Evolutionary conservation across 345 rosid species (phyloP).

Genomic region (Lepidium didymum): DNA sequence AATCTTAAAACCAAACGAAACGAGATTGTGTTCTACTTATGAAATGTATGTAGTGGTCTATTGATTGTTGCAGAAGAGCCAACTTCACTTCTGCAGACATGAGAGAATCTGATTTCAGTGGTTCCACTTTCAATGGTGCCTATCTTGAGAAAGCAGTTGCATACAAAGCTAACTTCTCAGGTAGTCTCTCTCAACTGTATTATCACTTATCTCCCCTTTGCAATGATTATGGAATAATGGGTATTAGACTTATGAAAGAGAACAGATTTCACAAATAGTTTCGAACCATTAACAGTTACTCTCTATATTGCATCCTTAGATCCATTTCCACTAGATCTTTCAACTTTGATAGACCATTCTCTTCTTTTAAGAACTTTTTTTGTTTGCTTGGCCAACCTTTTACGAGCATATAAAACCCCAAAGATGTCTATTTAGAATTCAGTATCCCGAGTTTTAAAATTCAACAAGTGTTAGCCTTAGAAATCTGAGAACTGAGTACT

Average conservation of each 20-base stretch:
- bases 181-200: slow-evolving; percentile 25
- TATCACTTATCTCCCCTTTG: not conserved
- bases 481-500: not conserved
- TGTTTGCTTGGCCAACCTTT: not conserved
- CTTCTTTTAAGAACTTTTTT: not conserved
- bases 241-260: not conserved
- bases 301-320: not conserved
- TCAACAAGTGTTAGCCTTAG: not conserved
- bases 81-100: slow-evolving; percentile 94
- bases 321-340: not conserved
- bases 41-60: not conserved
- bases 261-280: not conserved
- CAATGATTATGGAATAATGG: not conserved
- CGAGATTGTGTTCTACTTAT: not conserved
- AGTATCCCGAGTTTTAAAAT: not conserved
- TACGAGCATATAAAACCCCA: not conserved
- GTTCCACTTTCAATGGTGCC: slow-evolving; percentile 92
- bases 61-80: slow-evolving; percentile 67
- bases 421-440: not conserved
- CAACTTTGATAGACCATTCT: not conserved
- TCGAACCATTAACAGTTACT: not conserved
- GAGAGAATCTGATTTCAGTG: slow-evolving; percentile 93
- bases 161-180: slow-evolving; percentile 83
- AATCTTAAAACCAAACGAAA: not conserved
- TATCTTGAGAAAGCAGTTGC: slow-evolving; percentile 97